phyloP scores from a whole-genome alignment of 805 yeast species.

The Maudiozyma bulderi region DNA sequence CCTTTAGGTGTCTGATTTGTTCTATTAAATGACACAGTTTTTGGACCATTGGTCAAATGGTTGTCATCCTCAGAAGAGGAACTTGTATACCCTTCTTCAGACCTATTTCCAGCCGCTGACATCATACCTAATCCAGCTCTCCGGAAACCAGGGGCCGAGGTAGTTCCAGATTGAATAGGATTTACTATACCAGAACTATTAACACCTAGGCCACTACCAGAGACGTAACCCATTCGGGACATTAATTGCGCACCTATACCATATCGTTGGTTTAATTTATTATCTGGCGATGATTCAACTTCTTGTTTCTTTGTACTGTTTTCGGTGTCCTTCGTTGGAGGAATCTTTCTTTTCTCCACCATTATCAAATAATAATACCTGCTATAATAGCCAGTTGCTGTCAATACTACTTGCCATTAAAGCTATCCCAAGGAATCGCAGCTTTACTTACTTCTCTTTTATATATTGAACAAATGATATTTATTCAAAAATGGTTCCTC shows the following conservation, averaged over 20 bases:
- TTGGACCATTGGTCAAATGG: not conserved
- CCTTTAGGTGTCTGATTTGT: conserved; percentile 1
- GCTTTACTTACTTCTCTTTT: no score
- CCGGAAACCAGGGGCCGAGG: conserved; percentile 47
- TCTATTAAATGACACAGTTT: conserved; percentile 7
- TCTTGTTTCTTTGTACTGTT: not conserved
- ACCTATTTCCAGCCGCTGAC: conserved; percentile 10
- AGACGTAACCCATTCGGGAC: conserved; percentile 76
- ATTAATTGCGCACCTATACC: conserved; percentile 81
- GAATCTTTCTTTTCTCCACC: not conserved
- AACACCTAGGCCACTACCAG: conserved; percentile 79
- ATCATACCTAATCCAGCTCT: conserved; percentile 68
- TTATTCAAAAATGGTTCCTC: no score
- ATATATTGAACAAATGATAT: no score
- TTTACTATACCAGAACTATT: conserved; percentile 60
- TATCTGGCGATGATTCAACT: not conserved
- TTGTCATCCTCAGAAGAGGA: conserved; percentile 10
- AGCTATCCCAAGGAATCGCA: no score
- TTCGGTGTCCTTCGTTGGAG: not conserved
- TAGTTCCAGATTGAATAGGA: conserved; percentile 58
- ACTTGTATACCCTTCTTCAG: conserved; percentile 4
- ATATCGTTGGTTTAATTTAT: conserved; percentile 32
- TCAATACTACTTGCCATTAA: no score
- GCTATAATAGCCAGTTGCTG: no score
- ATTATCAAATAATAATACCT: no score